phyloP scores from a whole-genome alignment of 768 basidiomycete genomes.

The Kwoniella dendrophila region DNA sequence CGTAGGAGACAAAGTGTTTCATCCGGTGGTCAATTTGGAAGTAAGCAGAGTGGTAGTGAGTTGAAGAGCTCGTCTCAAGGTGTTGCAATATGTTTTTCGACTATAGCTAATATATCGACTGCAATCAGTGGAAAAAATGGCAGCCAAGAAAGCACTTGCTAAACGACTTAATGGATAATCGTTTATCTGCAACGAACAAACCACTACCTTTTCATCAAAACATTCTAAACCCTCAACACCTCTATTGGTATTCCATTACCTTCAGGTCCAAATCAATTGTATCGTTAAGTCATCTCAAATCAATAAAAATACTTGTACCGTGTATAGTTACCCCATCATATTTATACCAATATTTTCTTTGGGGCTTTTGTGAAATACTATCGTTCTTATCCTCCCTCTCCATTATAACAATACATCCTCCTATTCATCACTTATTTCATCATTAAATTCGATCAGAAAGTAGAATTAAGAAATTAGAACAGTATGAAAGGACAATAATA shows the following conservation, averaged over 20 bases:
- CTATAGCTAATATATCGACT: too few species aligned
- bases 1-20: conserved; percentile 17
- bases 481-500: background rate
- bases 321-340: background rate
- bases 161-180: conserved; percentile 20
- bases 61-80: background rate
- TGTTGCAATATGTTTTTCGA: too few species aligned
- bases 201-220: background rate
- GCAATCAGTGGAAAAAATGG: conserved; percentile 28
- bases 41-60: conserved; percentile 28
- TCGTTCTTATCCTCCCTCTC: background rate
- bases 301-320: background rate
- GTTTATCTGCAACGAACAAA: background rate
- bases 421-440: background rate
- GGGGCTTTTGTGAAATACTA: background rate
- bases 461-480: background rate
- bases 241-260: too few species aligned
- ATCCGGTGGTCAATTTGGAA: conserved; percentile 12
- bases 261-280: too few species aligned
- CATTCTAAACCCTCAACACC: background rate
- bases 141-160: conserved; percentile 28
- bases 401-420: too few species aligned
- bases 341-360: background rate
- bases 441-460: too few species aligned
- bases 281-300: too few species aligned